Conservation (phyloP, 1,284 basidiomycete genomes). For the Rhodotorula glutinis region DNA sequence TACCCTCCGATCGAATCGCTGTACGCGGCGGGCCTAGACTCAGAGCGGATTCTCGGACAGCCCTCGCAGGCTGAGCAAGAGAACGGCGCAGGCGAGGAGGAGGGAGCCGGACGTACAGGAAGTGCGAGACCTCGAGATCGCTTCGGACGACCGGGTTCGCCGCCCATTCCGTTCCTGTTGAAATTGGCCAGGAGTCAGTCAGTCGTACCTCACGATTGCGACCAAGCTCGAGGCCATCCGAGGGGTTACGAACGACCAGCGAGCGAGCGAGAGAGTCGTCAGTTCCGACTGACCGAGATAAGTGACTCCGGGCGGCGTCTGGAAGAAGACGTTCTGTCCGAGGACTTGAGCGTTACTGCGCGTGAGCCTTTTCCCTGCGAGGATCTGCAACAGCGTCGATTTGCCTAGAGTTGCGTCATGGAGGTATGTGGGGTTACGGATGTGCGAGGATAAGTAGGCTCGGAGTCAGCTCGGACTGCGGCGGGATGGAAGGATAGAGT, state of each 20-base stretch:
- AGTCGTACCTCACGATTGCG: slow-evolving; percentile 42
- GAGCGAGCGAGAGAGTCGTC: not conserved
- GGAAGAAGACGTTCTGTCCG: slow-evolving; percentile 76
- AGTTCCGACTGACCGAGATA: slow-evolving; percentile 74
- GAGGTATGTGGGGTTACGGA: not conserved
- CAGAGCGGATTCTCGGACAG: not conserved
- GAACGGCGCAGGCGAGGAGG: too few species aligned
- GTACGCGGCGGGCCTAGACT: not conserved
- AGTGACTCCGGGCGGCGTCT: slow-evolving; percentile 64
- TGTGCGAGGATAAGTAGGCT: not conserved
- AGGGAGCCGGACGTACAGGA: slow-evolving; percentile 55
- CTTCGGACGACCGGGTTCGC: slow-evolving; percentile 94
- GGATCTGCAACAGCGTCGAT: slow-evolving; percentile 87
- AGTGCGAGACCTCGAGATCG: slow-evolving; percentile 85
- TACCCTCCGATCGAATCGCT: slow-evolving; percentile 90
- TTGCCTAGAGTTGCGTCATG: slow-evolving; percentile 62
- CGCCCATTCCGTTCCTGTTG: slow-evolving; percentile 59
- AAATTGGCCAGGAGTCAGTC: not conserved
- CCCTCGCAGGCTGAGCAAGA: too few species aligned
- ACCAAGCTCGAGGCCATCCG: not conserved
- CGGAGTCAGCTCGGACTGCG: too few species aligned
- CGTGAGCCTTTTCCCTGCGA: slow-evolving; percentile 87
- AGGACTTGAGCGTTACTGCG: slow-evolving; percentile 64
- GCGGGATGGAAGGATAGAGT: not conserved
- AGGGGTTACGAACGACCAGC: not conserved